Conservation (phyloP, 306 rosid genomes). For the Sesbania bispinosa region DNA sequence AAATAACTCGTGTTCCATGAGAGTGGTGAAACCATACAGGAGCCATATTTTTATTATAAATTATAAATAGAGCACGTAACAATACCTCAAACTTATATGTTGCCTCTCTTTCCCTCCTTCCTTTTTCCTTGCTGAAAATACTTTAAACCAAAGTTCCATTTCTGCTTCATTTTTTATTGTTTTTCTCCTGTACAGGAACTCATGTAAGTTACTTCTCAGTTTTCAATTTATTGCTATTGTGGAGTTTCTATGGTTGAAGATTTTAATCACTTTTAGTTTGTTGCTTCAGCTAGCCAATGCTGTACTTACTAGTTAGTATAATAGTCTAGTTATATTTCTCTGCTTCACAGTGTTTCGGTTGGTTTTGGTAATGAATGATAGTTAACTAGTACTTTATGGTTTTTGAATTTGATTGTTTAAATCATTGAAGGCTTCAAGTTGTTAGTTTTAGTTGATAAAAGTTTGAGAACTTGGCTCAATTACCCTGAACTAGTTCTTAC, state of each 20-base stretch:
- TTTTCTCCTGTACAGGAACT: not conserved
- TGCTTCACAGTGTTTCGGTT: not conserved
- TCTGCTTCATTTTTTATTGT: not conserved
- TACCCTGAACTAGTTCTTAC: too few species aligned
- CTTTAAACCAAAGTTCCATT: not conserved
- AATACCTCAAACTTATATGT: not conserved
- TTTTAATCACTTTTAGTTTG: not conserved
- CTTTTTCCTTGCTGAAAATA: not conserved
- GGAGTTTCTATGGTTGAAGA: not conserved
- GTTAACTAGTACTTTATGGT: not conserved
- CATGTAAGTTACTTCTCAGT: slow-evolving; percentile 17
- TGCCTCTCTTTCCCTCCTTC: not conserved
- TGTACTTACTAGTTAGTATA: not conserved
- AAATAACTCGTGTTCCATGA: slow-evolving; percentile 24
- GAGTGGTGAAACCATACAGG: not conserved
- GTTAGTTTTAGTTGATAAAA: too few species aligned
- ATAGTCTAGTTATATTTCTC: not conserved
- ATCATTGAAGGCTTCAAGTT: too few species aligned
- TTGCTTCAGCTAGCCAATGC: too few species aligned
- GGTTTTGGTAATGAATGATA: not conserved
- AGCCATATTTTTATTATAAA: not conserved
- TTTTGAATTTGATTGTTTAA: too few species aligned
- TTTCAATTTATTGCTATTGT: not conserved
- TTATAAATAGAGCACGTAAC: not conserved
- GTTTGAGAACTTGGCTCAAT: too few species aligned